Conservation (phyloP, 768 basidiomycete species). For the Naganishia onofrii region DNA sequence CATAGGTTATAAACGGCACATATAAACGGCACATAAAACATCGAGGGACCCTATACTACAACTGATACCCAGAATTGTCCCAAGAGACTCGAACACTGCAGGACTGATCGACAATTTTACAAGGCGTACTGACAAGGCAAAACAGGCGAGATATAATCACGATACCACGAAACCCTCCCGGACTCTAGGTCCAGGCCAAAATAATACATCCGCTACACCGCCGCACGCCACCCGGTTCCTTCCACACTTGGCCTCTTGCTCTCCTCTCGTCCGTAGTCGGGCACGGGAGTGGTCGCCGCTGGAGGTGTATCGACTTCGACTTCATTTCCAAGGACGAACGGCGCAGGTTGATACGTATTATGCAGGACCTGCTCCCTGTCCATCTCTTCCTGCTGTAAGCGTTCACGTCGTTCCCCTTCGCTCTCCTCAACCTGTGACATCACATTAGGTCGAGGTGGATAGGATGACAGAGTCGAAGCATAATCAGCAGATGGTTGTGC, state of each 20-base stretch:
- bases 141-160: slow-evolving; percentile 1
- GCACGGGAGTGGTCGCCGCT: neutral
- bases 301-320: slow-evolving; percentile 19
- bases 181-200: neutral
- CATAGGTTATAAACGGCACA: neutral
- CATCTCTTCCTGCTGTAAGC: slow-evolving; percentile 13
- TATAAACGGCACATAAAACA: neutral
- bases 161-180: neutral
- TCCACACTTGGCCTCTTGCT: slow-evolving; percentile 1
- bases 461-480: neutral
- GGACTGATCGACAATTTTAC: neutral
- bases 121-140: neutral
- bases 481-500: neutral
- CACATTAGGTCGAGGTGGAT: slow-evolving; percentile 5
- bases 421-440: neutral
- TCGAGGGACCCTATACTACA: neutral
- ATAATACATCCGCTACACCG: neutral
- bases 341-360: slow-evolving; percentile 5
- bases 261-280: neutral
- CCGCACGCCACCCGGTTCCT: slow-evolving; percentile 20
- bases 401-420: slow-evolving; percentile 16
- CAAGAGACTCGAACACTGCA: neutral
- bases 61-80: slow-evolving; percentile 5
- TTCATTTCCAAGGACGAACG: slow-evolving; percentile 33
- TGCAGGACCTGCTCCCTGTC: slow-evolving; percentile 14